Evolutionary conservation across 176 grass and related monocot genomes (phyloP).

Genomic region (Ananas comosus): DNA sequence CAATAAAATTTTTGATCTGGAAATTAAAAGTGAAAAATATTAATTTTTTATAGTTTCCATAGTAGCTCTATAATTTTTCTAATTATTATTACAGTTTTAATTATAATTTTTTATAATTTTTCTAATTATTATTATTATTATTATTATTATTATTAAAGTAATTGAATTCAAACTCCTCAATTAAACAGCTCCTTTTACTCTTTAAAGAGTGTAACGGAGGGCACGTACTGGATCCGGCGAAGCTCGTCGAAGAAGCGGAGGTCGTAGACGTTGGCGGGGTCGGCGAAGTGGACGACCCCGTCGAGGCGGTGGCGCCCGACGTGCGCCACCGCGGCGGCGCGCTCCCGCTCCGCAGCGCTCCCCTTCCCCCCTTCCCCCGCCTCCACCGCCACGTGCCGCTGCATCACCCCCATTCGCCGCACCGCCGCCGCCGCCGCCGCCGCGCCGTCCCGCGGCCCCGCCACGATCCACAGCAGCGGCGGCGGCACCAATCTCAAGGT

Average conservation of each 20-base stretch:
- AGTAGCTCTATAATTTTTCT: too few species aligned
- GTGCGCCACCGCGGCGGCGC: constrained; percentile 42
- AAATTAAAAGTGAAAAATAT: too few species aligned
- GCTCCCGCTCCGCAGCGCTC: constrained; percentile 24
- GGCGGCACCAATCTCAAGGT: constrained; percentile 36
- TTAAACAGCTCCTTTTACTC: too few species aligned
- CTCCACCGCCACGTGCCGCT: constrained; percentile 39
- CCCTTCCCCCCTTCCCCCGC: constrained; percentile 18
- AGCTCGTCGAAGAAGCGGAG: constrained; percentile 44
- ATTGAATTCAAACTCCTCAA: not conserved
- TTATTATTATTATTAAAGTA: too few species aligned
- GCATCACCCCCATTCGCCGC: constrained; percentile 38
- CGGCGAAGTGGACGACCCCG: constrained; percentile 45
- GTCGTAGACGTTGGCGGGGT: constrained; percentile 32
- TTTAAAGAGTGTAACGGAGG: not conserved
- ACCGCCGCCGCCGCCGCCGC: constrained; percentile 23
- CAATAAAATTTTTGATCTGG: too few species aligned
- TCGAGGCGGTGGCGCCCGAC: constrained; percentile 36
- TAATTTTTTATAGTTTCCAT: too few species aligned
- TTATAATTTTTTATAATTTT: too few species aligned
- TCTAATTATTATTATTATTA: too few species aligned
- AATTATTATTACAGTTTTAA: too few species aligned
- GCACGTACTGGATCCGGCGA: constrained; percentile 36
- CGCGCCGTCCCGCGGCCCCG: constrained; percentile 21
- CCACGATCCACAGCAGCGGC: constrained; percentile 53